These are phyloP conservation scores for Evernia prunastri DNA, from an alignment of 495 filamentous ascomycete species.

Conservation along the genomic window DNA sequence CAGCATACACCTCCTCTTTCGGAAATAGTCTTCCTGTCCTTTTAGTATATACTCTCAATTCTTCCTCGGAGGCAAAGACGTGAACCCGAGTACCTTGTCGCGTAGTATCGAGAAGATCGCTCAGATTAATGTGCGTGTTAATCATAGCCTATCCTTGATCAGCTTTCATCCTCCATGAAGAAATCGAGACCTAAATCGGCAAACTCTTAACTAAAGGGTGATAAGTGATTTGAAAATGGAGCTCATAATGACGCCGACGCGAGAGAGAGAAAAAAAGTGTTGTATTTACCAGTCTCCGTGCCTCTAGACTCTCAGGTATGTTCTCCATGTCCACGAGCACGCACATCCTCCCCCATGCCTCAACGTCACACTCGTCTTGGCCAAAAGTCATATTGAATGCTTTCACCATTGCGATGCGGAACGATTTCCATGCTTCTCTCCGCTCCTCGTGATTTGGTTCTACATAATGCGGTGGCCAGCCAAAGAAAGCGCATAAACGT, in stretches of 20 bases:
- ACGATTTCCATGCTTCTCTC: not conserved
- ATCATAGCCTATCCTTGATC: conserved; percentile 4
- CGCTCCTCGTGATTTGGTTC: conserved; percentile 2
- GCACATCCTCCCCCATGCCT: conserved; percentile 3
- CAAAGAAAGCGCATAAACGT: conserved; percentile 7
- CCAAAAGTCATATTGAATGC: conserved; percentile 9
- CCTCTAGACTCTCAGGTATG: conserved; percentile 23
- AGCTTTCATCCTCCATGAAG: not conserved
- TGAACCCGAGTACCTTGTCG: not conserved
- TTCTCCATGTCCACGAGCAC: conserved; percentile 3
- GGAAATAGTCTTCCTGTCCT: conserved; percentile 2
- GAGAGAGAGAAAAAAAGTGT: not conserved
- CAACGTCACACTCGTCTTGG: conserved; percentile 4
- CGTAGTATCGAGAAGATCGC: conserved; percentile 7
- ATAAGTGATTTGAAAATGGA: conserved; percentile 3
- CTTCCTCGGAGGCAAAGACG: conserved; percentile 2
- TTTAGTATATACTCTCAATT: not conserved
- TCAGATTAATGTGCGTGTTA: not conserved
- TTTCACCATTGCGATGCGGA: conserved; percentile 10
- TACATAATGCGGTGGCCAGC: conserved; percentile 2
- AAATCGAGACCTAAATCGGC: not conserved
- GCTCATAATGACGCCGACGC: not conserved
- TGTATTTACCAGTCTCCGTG: conserved; percentile 12
- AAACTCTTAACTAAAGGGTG: not conserved
- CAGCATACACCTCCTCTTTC: conserved; percentile 3